These are phyloP conservation scores for Calonectria honghensis DNA, from an alignment of 2,329 filamentous ascomycete genomes.

Conservation along the genomic window DNA sequence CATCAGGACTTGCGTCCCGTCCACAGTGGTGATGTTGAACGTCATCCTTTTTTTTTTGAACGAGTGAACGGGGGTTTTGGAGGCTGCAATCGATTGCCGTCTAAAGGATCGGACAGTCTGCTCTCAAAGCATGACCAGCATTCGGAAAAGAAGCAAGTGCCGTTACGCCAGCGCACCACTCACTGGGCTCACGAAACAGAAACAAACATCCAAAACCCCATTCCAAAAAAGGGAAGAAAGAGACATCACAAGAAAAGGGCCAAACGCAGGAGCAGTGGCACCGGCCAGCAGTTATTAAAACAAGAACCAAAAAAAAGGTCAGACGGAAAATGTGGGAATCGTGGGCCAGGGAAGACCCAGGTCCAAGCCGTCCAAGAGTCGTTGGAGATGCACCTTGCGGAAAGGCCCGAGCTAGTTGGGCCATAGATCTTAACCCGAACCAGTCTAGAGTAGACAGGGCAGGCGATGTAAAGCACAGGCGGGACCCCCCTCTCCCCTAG, in stretches of 20 bases:
- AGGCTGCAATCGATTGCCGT: neutral
- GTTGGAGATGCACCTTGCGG: slow-evolving; percentile 14
- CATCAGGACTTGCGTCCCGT: slow-evolving; percentile 52
- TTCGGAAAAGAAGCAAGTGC: neutral
- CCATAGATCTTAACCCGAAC: slow-evolving; percentile 9
- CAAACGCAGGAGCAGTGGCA: neutral
- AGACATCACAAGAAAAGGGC: slow-evolving; percentile 1
- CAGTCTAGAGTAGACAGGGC: slow-evolving; percentile 2
- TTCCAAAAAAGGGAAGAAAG: neutral
- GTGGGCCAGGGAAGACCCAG: neutral
- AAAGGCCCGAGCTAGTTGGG: slow-evolving; percentile 18
- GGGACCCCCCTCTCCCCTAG: too few species aligned
- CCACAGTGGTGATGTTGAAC: slow-evolving; percentile 38
- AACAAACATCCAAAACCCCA: neutral
- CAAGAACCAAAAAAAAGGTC: neutral
- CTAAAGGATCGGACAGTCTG: slow-evolving; percentile 10
- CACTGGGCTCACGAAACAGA: slow-evolving; percentile 4
- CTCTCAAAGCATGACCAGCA: slow-evolving; percentile 23
- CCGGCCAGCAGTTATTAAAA: slow-evolving; percentile 6
- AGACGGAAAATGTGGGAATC: slow-evolving; percentile 22
- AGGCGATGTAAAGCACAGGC: slow-evolving; percentile 2
- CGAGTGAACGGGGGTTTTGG: too few species aligned
- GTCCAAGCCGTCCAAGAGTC: slow-evolving; percentile 19
- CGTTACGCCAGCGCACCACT: slow-evolving; percentile 17
- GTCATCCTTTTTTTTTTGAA: neutral